Evolutionary conservation across 768 basidiomycete species (phyloP).

Genomic region (Serendipita sp.): DNA sequence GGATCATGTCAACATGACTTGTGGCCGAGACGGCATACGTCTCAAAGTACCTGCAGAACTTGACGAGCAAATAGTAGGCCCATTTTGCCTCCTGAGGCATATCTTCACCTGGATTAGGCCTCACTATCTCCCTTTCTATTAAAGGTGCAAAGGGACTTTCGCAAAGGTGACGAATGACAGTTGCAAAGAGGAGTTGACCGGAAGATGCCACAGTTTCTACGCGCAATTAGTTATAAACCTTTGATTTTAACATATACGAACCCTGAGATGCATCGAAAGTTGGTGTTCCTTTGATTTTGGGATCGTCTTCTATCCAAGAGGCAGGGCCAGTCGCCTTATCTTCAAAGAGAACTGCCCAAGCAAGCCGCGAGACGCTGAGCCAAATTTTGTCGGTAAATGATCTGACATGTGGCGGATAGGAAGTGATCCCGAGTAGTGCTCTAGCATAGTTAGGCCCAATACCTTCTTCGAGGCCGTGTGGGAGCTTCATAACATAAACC

Average conservation of each 20-base stretch:
- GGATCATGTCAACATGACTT: conserved; percentile 59
- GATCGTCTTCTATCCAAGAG: not conserved
- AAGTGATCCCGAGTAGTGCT: not conserved
- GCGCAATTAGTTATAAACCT: not conserved
- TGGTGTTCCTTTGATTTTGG: not conserved
- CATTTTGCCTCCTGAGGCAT: not conserved
- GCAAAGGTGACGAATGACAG: not conserved
- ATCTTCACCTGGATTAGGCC: not conserved
- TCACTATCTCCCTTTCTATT: not conserved
- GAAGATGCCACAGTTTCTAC: not conserved
- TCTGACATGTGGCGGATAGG: not conserved
- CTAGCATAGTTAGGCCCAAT: not conserved
- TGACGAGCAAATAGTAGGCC: not conserved
- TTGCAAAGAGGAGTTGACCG: not conserved
- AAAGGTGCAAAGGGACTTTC: not conserved
- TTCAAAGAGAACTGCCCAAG: not conserved
- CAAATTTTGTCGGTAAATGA: not conserved
- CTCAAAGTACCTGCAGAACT: conserved; percentile 43
- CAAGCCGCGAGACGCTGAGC: not conserved
- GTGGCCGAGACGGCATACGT: conserved; percentile 58
- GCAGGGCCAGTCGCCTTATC: not conserved
- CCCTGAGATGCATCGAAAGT: not conserved
- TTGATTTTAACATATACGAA: not conserved
- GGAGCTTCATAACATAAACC: not conserved
- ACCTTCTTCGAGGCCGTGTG: not conserved